Evolutionary conservation across 495 filamentous ascomycete species (phyloP), one percentile per base, ranked within the genome.

Genomic region (Aspergillus conjunctus): DNA sequence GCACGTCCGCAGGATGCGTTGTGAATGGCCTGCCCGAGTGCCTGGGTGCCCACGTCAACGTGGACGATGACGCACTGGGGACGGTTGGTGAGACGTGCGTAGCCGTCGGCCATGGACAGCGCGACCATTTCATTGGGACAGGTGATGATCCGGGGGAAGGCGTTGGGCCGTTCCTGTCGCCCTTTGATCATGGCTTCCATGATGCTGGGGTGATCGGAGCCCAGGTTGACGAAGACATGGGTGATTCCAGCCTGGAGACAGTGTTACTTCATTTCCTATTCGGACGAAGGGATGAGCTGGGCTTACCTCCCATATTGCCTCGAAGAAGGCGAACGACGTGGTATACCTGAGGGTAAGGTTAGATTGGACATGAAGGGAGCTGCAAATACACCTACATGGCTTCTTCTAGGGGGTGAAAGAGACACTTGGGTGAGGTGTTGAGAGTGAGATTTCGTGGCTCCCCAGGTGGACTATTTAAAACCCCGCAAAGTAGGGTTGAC

Each of bases 91-190:
- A 90, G 71, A 55, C 92, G 89, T 0, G 92, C 92, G 72, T 91
- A 96, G 56, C 91, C 92, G 69, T 96, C 89, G 20, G 92, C 92
- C 85, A 93, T 94, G 44, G 91, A 95, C 63, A 97, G 83, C 14
- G 92, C 92, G 11, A 97, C 92, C 88, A 96, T 93, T 87, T 94
- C 91, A 56, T 92, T 93, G 0, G 91, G 92, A 71, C 92, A 96
- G 44, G 92, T 96, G 65, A 96, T 89, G 62, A 96, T 89, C 21
- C 79, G 82, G 21, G 92, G 92, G 61, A 95, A 95, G 44, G 80
- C 75, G 48, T 80, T 82, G 61, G 75, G 63, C 53, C 73, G 73
- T 67, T 79, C 73, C 64, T 77, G 74, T 53, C 90, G 84, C 8
- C 89, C 92, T 71, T 91, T 92, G 56, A 92, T 88, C 74, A 97